Evolutionary conservation across 768 basidiomycete species (phyloP), one percentile per base, ranked within the genome.

Genomic region (Lentinula lateritia): DNA sequence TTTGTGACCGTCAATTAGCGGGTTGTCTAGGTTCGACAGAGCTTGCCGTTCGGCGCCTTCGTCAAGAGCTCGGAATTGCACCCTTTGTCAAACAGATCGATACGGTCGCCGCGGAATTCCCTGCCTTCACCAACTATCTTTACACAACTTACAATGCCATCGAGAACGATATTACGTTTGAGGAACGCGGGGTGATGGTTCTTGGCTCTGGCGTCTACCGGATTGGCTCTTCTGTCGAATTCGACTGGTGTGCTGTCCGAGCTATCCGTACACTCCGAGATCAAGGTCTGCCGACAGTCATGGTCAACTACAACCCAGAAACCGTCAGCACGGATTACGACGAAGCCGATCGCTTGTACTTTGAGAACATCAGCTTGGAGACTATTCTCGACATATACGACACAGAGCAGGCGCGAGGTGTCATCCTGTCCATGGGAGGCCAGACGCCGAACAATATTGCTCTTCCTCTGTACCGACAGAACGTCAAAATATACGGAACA

Each of bases 261-360:
- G 94, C 95, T 36, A 98, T 98, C 71, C 81, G 96, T 66, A 98
- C 97, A 0, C 81, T 99, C 34, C 93, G 95, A 65, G 92, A 96
- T n/a, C 88, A 92, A 69, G 95, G 95, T 16, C 77, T 94, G 53
- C 93, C 92, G 64, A 98, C 96, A 4, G 86, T 98, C 74, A 99
- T 98, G 96, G 91, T 98, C 78, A 98, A 99, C 78, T 98, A 98
- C 76, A 98, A 99, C 74, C 97, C 96, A 13, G 96, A 98, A 78
- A 99, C 97, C 1, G 97, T 99, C 73, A 94, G 92, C 69, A 98
- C 97, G 36, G 96, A 98, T 74, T 98, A 98, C 75, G 97, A 98
- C 76, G 96, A 98, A 70, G 96, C 96, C 32, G 96, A 99, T 72
- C 86, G 95, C 34, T 82, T 99, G 32, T 99, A 98, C 80, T 99